Percentiles rank a stretch among this genome's conserved stretches.
Conservation (phyloP, 2,329 filamentous ascomycete species). For the Blastomyces percursus region DNA sequence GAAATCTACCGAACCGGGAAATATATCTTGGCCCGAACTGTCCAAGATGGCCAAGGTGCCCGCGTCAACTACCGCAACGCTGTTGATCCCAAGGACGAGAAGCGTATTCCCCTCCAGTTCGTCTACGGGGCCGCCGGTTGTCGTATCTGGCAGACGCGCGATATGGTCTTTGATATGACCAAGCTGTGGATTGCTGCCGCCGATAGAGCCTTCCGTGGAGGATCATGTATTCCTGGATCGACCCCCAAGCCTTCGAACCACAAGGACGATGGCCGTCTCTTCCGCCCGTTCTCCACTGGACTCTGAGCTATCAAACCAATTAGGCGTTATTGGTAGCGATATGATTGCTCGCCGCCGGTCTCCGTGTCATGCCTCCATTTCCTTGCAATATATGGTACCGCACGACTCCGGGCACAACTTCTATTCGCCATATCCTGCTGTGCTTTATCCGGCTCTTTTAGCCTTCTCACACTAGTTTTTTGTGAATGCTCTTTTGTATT, state of each 20-base stretch:
- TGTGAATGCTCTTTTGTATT: neutral
- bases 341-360: neutral
- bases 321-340: neutral
- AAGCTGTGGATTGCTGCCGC: constrained; percentile 43
- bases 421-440: neutral
- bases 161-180: constrained; percentile 42
- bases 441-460: too few relatives aligned
- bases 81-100: constrained; percentile 34
- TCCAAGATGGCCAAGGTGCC: constrained; percentile 17
- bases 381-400: neutral
- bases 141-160: constrained; percentile 47
- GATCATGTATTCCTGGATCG: constrained; percentile 21
- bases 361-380: neutral
- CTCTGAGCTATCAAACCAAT: neutral
- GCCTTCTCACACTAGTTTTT: neutral
- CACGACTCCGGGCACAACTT: neutral
- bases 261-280: neutral
- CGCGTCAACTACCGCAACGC: constrained; percentile 38
- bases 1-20: constrained; percentile 10
- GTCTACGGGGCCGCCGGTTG: constrained; percentile 51
- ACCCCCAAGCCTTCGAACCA: neutral
- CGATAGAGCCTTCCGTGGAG: constrained; percentile 32
- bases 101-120: constrained; percentile 46
- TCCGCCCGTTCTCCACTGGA: neutral
- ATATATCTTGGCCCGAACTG: constrained; percentile 12